A percentile compares a stretch with the other conserved stretches of the same genome.
phyloP scores from a whole-genome alignment of 2,329 filamentous ascomycete genomes.

The Ophioceras dolichostomum region DNA sequence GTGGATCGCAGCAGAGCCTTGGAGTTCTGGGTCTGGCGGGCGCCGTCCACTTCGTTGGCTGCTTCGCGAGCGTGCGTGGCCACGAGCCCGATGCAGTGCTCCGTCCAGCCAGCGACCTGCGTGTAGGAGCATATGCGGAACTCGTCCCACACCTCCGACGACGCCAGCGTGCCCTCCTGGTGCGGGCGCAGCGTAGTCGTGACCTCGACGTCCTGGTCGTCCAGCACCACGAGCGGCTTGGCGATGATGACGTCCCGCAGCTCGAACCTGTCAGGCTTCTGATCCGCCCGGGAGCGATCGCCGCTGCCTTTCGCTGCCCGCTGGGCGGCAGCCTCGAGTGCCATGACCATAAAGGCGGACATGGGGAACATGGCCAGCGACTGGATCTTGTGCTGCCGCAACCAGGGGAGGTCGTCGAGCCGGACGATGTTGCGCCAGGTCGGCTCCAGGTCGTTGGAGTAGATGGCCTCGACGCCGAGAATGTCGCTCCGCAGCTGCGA shows the following conservation, averaged over 20 bases:
- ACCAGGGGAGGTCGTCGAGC: conserved; percentile 40
- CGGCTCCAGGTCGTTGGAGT: conserved; percentile 30
- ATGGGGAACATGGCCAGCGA: conserved; percentile 42
- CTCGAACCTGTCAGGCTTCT: conserved; percentile 25
- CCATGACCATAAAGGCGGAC: conserved; percentile 39
- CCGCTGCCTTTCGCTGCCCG: too few species aligned
- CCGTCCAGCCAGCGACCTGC: conserved; percentile 38
- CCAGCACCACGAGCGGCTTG: conserved; percentile 31
- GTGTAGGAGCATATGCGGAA: conserved; percentile 45
- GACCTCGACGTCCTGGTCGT: conserved; percentile 37
- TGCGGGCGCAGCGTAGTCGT: conserved; percentile 31
- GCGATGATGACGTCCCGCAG: conserved; percentile 33
- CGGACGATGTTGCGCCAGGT: conserved; percentile 36
- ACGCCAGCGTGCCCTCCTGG: conserved; percentile 25
- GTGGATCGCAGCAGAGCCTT: conserved; percentile 16
- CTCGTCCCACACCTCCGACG: conserved; percentile 37
- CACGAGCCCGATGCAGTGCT: conserved; percentile 44
- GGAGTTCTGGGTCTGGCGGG: conserved; percentile 15
- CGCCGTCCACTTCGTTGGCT: conserved; percentile 27
- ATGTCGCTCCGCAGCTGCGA: conserved; percentile 29
- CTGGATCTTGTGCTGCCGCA: conserved; percentile 46
- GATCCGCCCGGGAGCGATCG: too few species aligned
- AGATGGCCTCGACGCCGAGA: conserved; percentile 29
- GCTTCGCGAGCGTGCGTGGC: conserved; percentile 21
- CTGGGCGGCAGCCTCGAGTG: conserved; percentile 31